phyloP scores from a whole-genome alignment of 2,329 filamentous ascomycete species.

The Diaporthe caulivora region DNA sequence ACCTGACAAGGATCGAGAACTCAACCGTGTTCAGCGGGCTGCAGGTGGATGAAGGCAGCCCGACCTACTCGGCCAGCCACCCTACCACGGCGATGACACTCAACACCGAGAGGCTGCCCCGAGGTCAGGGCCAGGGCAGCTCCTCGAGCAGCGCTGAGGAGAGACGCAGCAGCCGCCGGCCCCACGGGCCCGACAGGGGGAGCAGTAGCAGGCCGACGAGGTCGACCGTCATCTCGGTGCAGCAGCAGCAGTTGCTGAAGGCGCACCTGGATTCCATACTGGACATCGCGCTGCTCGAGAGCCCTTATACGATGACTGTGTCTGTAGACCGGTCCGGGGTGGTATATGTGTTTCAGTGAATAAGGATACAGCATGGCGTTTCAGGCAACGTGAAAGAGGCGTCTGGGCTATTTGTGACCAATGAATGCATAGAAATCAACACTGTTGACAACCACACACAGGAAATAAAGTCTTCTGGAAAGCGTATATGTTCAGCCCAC shows the following conservation, averaged over 20 bases:
- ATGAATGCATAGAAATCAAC: constrained; percentile 5
- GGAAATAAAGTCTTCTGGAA: too few species aligned
- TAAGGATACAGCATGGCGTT: constrained; percentile 2
- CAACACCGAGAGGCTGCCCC: constrained; percentile 72
- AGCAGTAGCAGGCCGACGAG: constrained; percentile 66
- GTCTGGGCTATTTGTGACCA: neutral
- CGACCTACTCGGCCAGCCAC: constrained; percentile 77
- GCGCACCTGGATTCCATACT: constrained; percentile 90
- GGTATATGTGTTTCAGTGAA: constrained; percentile 81
- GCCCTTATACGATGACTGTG: constrained; percentile 92
- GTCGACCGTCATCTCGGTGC: constrained; percentile 86
- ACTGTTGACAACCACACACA: too few species aligned
- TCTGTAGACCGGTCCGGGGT: constrained; percentile 91
- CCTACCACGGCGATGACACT: constrained; percentile 73
- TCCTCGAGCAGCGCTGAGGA: constrained; percentile 45
- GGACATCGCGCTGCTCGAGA: constrained; percentile 89
- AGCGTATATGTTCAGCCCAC: too few species aligned
- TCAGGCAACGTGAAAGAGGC: neutral
- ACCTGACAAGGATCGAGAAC: constrained; percentile 81
- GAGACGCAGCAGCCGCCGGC: constrained; percentile 31
- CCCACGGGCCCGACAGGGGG: constrained; percentile 22
- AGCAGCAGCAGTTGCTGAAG: constrained; percentile 87
- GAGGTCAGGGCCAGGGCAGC: constrained; percentile 45
- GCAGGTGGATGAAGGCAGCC: constrained; percentile 75
- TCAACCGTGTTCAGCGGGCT: constrained; percentile 86